phyloP scores from a whole-genome alignment of 2,329 filamentous ascomycete species.

The Trichophyton schoenleinii region DNA sequence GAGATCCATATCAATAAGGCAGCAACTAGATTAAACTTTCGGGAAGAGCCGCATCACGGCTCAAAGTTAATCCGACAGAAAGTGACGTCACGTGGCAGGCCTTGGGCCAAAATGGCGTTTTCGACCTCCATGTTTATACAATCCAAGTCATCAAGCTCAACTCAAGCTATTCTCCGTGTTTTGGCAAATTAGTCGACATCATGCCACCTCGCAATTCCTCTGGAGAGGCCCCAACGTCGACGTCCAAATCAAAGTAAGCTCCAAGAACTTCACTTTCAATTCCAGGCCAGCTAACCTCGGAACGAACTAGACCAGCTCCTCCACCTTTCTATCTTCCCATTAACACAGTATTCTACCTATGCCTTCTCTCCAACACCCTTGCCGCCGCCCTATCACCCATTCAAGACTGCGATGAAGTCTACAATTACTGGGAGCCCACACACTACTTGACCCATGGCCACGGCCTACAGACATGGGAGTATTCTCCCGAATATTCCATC shows the following conservation, averaged over 20 bases:
- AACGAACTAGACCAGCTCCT: slow-evolving; percentile 18
- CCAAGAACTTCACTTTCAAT: background rate
- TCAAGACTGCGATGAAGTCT: slow-evolving; percentile 96
- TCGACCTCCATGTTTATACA: background rate
- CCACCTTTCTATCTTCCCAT: slow-evolving; percentile 53
- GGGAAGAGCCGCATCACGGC: background rate
- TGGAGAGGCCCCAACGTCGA: background rate
- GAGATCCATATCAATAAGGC: background rate
- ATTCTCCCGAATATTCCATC: slow-evolving; percentile 88
- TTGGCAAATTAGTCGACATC: background rate
- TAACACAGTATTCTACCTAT: slow-evolving; percentile 67
- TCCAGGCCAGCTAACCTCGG: background rate
- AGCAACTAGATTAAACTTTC: background rate
- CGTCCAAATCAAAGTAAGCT: background rate
- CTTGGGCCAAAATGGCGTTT: background rate
- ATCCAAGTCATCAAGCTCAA: background rate
- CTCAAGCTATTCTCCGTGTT: background rate
- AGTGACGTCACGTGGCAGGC: background rate
- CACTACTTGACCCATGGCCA: slow-evolving; percentile 91
- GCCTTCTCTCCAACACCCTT: slow-evolving; percentile 58
- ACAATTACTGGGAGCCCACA: slow-evolving; percentile 97
- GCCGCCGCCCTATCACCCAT: slow-evolving; percentile 79
- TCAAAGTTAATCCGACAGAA: background rate
- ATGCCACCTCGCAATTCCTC: background rate
- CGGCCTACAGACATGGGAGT: slow-evolving; percentile 96